Evolutionary conservation across 768 basidiomycete genomes (phyloP), one percentile per base, ranked within the genome.

Genomic region (Macrolepiota dolichaula): DNA sequence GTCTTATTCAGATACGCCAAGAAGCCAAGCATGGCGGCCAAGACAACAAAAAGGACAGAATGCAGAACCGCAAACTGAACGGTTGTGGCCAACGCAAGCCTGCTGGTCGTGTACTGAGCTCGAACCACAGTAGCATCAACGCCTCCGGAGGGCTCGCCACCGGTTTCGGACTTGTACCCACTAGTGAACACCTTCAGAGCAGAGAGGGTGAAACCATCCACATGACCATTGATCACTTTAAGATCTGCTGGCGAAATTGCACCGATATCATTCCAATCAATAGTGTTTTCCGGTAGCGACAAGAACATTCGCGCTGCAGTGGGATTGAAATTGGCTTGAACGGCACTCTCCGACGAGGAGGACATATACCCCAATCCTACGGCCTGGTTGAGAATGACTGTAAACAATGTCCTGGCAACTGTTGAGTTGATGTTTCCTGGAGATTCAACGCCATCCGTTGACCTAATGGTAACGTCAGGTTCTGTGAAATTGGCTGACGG

Each of bases 141-240:
- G 13, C 17, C 11, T 1, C n/a, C 25, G 24, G 35, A 35, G 12
- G 9, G 17, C 2, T 12, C 4, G 7, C 4, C 17, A 13, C 2
- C 13, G 2, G 19, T 12, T 6, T 17, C 13, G 5, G 42, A 36
- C 17, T 25, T 40, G 19, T 59, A 50, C 2, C 57, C 57, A 13
- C 57, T 42, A 12, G 36, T 59, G 19, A 51, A 59, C 17, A 38
- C 50, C 35, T 59, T 59, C 22, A 51, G n/a, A 7, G 49, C 57
- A 9, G 57, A 59, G 37, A 42, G 37, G 2, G 49, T 51, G 22
- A 24, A 59, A 17, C 51, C 32, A n/a, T 59, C 27, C 24, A 59
- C 7, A 13, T 42, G n/a, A 0, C 49, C 1, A 13, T 51, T 32
- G 11, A 59, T 59, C 22, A 24, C 10, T 9, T n/a, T 5, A 11